A percentile compares a stretch with the other conserved stretches of the same genome.
phyloP scores from a whole-genome alignment of 176 grass and related monocot genomes.

The Tuctoria greenei region DNA sequence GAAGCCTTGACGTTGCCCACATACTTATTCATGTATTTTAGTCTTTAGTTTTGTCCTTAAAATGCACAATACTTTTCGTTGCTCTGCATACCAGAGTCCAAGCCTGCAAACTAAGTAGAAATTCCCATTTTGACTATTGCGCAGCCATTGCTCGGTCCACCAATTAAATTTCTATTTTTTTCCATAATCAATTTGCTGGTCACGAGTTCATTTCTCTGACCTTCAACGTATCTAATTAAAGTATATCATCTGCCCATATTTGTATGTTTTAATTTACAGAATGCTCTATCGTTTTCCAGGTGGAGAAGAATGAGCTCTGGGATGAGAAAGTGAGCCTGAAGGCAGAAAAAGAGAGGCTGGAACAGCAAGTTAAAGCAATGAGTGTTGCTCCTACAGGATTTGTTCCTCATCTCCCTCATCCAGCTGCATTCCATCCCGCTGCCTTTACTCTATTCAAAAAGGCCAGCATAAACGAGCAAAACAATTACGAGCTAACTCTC shows the following conservation, averaged over 20 bases:
- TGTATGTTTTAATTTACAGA: neutral
- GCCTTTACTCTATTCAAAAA: constrained; percentile 48
- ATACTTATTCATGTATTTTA: neutral
- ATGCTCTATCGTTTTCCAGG: constrained; percentile 41
- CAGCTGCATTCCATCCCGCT: constrained; percentile 43
- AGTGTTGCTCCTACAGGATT: constrained; percentile 57
- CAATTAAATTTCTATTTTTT: constrained; percentile 5
- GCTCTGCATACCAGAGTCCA: neutral
- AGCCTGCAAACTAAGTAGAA: neutral
- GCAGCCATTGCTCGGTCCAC: constrained; percentile 13
- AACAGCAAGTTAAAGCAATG: constrained; percentile 65
- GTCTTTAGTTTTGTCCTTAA: neutral
- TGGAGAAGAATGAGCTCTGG: constrained; percentile 73
- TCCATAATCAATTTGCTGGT: neutral
- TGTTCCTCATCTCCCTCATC: constrained; percentile 66
- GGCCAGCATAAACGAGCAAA: too few relatives aligned
- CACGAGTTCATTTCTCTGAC: neutral
- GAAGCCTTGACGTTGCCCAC: neutral
- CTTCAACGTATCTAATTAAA: neutral
- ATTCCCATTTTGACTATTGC: neutral
- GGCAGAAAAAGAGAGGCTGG: constrained; percentile 70
- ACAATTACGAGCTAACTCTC: too few relatives aligned
- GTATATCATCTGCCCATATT: neutral
- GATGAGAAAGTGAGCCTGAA: constrained; percentile 79
- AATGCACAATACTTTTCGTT: neutral